Evolutionary conservation across 228 moss, liverwort and hornwort species (phyloP), one percentile per base, ranked within the genome.

Genomic region (Sphagnum magellanicum): DNA sequence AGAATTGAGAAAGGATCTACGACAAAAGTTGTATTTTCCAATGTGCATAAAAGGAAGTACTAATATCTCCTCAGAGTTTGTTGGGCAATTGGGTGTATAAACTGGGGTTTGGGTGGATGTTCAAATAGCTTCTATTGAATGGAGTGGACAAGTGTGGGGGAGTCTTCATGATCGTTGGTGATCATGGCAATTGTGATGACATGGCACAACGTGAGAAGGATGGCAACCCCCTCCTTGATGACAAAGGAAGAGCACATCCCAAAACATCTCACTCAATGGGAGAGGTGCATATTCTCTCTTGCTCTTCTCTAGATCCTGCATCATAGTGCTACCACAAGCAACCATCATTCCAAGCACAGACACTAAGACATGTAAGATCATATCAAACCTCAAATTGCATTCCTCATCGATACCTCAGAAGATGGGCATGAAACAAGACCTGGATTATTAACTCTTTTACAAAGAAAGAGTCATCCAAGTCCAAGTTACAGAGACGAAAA

Each of bases 201-300:
- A 93, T 93, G 93, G 93, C 81, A 61, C 90, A 93, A 64, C 84
- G 90, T 57, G 87, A 88, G 67, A 93, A 93, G 73, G 80, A 88
- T 60, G 93, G 90, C 59, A 79, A 90, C 50, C 84, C 90, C 53
- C 46, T 90, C 3, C 80, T 71, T 74, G 90, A 89, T 59, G 77
- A 81, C 8, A 52, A 73, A 49, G 93, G 93, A 70, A 90, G 87
- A 68, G 81, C 83, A 53, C 67, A 78, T 46, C 86, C 88, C 10
- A 81, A 90, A 61, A 93, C 93, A 63, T 90, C 93, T 69, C 90
- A 93, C 69, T 90, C 93, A 53, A 77, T 88, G 50, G 88, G 90
- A 60, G 90, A 88, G 81, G 90, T 93, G 81, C 55, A 8, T 8
- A 8, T 8, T 55, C 55, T 8, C 55, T 55, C 46, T 58, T 69